phyloP scores from a whole-genome alignment of 2,329 filamentous ascomycete species.

The Aureobasidium sp. region DNA sequence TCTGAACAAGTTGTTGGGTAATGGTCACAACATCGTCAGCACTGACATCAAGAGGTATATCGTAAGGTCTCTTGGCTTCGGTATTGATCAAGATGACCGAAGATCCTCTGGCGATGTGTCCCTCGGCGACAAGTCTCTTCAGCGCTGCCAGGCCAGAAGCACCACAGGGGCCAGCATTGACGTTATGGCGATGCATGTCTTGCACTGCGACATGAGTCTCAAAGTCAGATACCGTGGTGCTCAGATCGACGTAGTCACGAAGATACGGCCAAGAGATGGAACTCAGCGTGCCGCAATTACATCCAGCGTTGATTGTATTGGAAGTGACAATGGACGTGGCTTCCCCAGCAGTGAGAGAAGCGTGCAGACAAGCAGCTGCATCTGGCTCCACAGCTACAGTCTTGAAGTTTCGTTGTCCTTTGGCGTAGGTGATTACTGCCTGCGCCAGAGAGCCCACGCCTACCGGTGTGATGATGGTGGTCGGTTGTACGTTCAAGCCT shows the following conservation, averaged over 20 bases:
- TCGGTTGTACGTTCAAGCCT: conserved; percentile 32
- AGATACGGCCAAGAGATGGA: conserved; percentile 58
- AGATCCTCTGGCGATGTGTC: conserved; percentile 40
- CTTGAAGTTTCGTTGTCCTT: conserved; percentile 27
- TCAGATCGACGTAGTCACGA: conserved; percentile 51
- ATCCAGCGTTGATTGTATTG: conserved; percentile 64
- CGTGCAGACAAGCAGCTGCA: conserved; percentile 53
- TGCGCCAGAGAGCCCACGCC: conserved; percentile 69
- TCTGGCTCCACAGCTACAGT: conserved; percentile 67
- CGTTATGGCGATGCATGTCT: conserved; percentile 42
- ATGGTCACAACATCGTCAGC: not conserved
- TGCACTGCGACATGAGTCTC: conserved; percentile 55
- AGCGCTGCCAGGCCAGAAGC: conserved; percentile 54
- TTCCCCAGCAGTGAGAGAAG: conserved; percentile 45
- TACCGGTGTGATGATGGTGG: conserved; percentile 56
- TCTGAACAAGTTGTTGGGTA: not conserved
- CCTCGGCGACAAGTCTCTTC: conserved; percentile 38
- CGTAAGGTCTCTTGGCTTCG: conserved; percentile 54
- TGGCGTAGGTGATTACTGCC: conserved; percentile 60
- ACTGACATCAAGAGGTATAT: conserved; percentile 12
- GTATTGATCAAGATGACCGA: conserved; percentile 62
- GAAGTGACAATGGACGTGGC: conserved; percentile 47
- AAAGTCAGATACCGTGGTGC: conserved; percentile 53
- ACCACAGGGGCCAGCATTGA: conserved; percentile 58
- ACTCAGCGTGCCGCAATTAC: conserved; percentile 66